Conservation (phyloP, 495 filamentous ascomycete species). For the Annulohypoxylon bovei region DNA sequence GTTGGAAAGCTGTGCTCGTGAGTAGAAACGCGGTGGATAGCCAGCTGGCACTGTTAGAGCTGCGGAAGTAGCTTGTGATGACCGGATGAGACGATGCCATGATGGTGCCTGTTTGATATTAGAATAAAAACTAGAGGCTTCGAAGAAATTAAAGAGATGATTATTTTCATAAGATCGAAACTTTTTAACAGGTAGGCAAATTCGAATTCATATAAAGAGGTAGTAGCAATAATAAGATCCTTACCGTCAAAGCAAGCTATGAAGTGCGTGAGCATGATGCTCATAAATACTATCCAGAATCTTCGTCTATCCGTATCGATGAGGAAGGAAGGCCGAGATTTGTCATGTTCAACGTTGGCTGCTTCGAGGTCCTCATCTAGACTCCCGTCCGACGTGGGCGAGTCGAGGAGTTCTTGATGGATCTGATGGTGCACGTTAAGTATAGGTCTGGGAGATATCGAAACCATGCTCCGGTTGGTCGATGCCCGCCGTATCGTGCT, state of each 20-base stretch:
- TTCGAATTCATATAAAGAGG: too few species aligned
- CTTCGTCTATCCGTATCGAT: constrained; percentile 47
- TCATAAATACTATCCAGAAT: constrained; percentile 54
- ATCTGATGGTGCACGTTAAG: constrained; percentile 5
- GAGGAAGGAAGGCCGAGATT: constrained; percentile 43
- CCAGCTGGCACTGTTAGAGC: constrained; percentile 82
- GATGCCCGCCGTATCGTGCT: constrained; percentile 17
- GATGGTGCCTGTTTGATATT: constrained; percentile 3
- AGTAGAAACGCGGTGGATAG: constrained; percentile 81
- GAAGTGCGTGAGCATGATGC: constrained; percentile 52
- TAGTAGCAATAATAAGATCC: constrained; percentile 12
- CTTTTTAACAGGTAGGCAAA: too few species aligned
- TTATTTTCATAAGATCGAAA: too few species aligned
- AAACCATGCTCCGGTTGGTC: constrained; percentile 14
- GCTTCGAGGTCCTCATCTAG: constrained; percentile 16
- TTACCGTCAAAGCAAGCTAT: constrained; percentile 73
- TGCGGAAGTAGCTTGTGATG: constrained; percentile 80
- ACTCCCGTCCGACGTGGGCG: not conserved
- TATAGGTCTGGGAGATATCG: constrained; percentile 17
- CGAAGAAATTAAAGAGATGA: not conserved
- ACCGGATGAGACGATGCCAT: constrained; percentile 80
- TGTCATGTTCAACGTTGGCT: not conserved
- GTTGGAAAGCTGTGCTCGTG: constrained; percentile 79
- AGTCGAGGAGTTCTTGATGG: constrained; percentile 5
- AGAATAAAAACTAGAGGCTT: not conserved